A percentile compares a stretch with the other conserved stretches of the same genome.
phyloP scores from a whole-genome alignment of 768 basidiomycete species.

The Xerocomus brunneocitrinus region DNA sequence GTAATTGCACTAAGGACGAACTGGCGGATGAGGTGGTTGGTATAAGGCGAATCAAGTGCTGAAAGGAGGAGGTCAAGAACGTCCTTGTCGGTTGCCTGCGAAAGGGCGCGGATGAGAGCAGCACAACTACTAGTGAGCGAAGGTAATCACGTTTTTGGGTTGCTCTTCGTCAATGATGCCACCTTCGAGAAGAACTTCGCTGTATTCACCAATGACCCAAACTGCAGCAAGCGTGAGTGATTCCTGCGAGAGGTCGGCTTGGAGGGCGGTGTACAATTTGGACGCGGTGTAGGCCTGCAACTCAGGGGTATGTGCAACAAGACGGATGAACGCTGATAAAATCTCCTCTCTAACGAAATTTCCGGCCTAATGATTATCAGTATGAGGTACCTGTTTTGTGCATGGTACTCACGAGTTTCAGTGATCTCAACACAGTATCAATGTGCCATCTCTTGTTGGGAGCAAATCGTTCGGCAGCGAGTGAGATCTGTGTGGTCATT shows the following conservation, averaged over 20 bases:
- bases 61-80: conserved; percentile 82
- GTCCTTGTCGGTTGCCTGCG: conserved; percentile 73
- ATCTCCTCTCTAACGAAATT: conserved; percentile 98
- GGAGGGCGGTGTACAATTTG: conserved; percentile 82
- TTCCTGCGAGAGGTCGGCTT: conserved; percentile 92
- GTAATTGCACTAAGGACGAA: conserved; percentile 87
- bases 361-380: conserved; percentile 61
- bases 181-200: conserved; percentile 83
- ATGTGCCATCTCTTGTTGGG: conserved; percentile 99
- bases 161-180: conserved; percentile 78
- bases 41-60: conserved; percentile 89
- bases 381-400: not conserved
- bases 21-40: conserved; percentile 86
- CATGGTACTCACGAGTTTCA: conserved; percentile 74
- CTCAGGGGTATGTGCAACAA: conserved; percentile 96
- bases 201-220: conserved; percentile 97
- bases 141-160: conserved; percentile 51
- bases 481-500: conserved; percentile 94
- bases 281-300: conserved; percentile 94
- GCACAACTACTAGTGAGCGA: not conserved
- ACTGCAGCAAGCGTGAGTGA: conserved; percentile 89
- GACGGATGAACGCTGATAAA: conserved; percentile 88
- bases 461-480: conserved; percentile 94
- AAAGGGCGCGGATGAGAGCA: not conserved
- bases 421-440: conserved; percentile 87